Evolutionary conservation across 176 grass and related monocot species (phyloP).

Genomic region (Lolium perenne): DNA sequence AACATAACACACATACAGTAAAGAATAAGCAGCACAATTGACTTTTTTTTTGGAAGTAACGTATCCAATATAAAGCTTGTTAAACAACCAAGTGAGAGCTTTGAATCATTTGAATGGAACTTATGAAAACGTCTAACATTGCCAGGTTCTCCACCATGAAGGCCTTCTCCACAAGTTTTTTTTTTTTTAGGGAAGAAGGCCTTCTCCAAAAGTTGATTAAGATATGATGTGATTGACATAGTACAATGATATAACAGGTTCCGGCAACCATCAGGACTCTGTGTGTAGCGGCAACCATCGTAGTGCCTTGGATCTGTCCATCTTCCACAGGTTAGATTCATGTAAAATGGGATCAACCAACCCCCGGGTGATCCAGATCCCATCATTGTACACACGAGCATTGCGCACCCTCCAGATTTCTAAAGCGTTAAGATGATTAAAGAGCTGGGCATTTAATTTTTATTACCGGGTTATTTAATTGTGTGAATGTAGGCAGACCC

Average conservation of each 20-base stretch:
- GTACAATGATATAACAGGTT: slow-evolving; percentile 10
- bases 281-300: background rate
- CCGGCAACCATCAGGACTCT: background rate
- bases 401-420: background rate
- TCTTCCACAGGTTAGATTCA: background rate
- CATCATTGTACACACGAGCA: background rate
- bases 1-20: background rate
- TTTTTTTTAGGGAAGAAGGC: background rate
- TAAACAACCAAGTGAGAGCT: background rate
- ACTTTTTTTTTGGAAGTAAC: slow-evolving; percentile 6
- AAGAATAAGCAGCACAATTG: background rate
- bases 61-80: background rate
- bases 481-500: background rate
- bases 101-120: background rate
- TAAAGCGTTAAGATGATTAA: background rate
- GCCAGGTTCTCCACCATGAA: background rate
- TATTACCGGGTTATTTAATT: background rate
- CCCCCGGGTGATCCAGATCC: background rate
- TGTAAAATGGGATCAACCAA: background rate
- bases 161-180: too few species aligned
- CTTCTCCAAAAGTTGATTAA: background rate
- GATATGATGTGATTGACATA: background rate
- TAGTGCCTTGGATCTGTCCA: background rate
- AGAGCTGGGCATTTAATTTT: background rate
- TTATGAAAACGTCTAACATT: background rate